phyloP scores from a whole-genome alignment of 2,329 filamentous ascomycete species.

The Sporothrix globosa region DNA sequence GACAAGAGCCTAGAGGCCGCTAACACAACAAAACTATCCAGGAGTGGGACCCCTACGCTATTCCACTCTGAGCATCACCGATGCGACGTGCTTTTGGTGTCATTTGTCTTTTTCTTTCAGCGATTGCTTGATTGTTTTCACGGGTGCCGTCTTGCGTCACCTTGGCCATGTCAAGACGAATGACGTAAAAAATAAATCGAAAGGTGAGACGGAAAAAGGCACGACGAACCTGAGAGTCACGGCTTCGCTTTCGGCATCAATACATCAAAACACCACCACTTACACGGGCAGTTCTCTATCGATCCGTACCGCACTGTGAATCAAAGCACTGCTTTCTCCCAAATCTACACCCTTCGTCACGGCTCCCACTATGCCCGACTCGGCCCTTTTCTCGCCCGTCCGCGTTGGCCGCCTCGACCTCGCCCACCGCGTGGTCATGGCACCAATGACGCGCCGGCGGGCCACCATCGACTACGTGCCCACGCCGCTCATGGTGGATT shows the following conservation, averaged over 20 bases:
- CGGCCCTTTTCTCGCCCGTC: conserved; percentile 43
- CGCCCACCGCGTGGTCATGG: conserved; percentile 55
- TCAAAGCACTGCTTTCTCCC: neutral
- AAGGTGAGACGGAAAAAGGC: neutral
- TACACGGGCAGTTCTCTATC: too few species aligned
- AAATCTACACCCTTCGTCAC: neutral
- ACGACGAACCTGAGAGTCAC: neutral
- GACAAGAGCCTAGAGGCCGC: neutral
- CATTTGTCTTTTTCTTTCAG: neutral
- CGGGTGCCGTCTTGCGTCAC: neutral
- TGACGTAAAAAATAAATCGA: neutral
- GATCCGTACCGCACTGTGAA: too few species aligned
- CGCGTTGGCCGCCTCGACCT: conserved; percentile 51
- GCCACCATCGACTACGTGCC: conserved; percentile 43
- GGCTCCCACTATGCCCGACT: neutral
- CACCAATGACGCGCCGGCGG: conserved; percentile 58
- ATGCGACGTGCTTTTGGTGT: neutral
- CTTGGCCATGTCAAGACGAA: neutral
- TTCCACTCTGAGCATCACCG: conserved; percentile 21
- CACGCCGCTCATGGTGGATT: conserved; percentile 44
- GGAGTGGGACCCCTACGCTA: conserved; percentile 2
- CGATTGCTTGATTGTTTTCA: neutral
- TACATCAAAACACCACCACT: neutral
- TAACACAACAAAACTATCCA: neutral
- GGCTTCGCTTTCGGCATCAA: too few species aligned